These are phyloP conservation scores for Termitomyces sp. DNA, from an alignment of 768 basidiomycete genomes.

Conservation along the genomic window DNA sequence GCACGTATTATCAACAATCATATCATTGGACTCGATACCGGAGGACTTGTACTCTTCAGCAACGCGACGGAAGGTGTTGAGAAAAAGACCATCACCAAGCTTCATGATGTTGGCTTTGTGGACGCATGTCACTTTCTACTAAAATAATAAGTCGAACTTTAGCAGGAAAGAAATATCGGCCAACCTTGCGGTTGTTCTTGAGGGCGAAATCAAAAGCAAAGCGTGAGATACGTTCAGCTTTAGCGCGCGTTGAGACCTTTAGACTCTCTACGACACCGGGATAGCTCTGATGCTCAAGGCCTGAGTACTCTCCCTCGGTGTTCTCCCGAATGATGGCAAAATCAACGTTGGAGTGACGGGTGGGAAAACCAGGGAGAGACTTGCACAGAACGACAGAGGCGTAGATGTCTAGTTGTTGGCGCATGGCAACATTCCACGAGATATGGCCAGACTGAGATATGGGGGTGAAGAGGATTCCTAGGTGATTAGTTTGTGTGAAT, in stretches of 20 bases:
- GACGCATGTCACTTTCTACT: slow-evolving; percentile 96
- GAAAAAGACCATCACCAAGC: slow-evolving; percentile 97
- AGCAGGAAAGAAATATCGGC: slow-evolving; percentile 8
- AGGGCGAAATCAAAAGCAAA: slow-evolving; percentile 99
- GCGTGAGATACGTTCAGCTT: slow-evolving; percentile 93
- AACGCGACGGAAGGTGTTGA: slow-evolving; percentile 94
- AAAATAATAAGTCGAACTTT: slow-evolving; percentile 2
- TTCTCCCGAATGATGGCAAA: slow-evolving; percentile 99
- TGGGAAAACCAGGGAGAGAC: slow-evolving; percentile 92
- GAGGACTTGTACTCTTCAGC: slow-evolving; percentile 94
- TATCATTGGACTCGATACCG: slow-evolving; percentile 91
- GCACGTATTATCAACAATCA: slow-evolving; percentile 99
- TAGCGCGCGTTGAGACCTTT: slow-evolving; percentile 93
- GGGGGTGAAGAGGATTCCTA: slow-evolving; percentile 98
- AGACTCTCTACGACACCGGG: slow-evolving; percentile 98
- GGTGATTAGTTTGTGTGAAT: background rate
- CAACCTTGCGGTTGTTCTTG: slow-evolving; percentile 95
- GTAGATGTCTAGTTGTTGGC: slow-evolving; percentile 98
- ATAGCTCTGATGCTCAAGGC: slow-evolving; percentile 95
- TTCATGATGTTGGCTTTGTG: slow-evolving; percentile 99
- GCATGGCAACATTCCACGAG: slow-evolving; percentile 99
- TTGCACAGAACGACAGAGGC: slow-evolving; percentile 98
- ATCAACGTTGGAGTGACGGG: slow-evolving; percentile 94
- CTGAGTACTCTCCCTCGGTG: slow-evolving; percentile 99
- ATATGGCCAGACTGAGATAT: slow-evolving; percentile 95